A percentile compares a stretch with the other conserved stretches of the same genome.
Conservation (phyloP, 345 rosid genomes). For the Sisymbrium irio region DNA sequence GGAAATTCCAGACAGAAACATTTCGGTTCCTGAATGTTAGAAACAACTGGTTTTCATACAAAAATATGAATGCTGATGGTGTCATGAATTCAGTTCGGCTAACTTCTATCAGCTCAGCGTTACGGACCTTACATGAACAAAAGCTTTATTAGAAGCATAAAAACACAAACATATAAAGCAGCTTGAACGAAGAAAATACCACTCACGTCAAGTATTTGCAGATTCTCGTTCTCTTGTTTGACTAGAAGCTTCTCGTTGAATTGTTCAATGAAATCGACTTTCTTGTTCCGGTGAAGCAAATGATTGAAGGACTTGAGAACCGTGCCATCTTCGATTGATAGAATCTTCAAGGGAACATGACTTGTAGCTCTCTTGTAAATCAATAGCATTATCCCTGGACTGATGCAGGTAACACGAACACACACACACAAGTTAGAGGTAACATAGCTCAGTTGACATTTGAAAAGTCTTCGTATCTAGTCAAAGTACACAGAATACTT, state of each 20-base stretch:
- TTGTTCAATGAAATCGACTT: constrained; percentile 91
- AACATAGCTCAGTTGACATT: not conserved
- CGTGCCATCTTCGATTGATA: constrained; percentile 89
- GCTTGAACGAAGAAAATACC: not conserved
- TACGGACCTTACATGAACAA: constrained; percentile 62
- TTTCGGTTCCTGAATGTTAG: constrained; percentile 74
- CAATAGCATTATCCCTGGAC: constrained; percentile 91
- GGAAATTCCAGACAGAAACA: constrained; percentile 80
- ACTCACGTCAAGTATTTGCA: constrained; percentile 89
- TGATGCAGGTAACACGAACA: constrained; percentile 32
- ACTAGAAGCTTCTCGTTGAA: constrained; percentile 94
- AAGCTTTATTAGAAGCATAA: constrained; percentile 3
- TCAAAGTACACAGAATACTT: constrained; percentile 4
- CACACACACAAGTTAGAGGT: not conserved
- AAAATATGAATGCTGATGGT: constrained; percentile 88
- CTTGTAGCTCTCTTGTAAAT: constrained; percentile 72
- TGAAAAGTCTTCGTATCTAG: constrained; percentile 6
- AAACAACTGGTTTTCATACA: constrained; percentile 90
- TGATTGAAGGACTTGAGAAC: constrained; percentile 83
- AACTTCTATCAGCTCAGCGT: constrained; percentile 74
- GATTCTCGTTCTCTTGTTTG: constrained; percentile 92
- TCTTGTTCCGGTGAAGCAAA: constrained; percentile 83
- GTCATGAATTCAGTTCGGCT: constrained; percentile 71
- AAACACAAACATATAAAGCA: not conserved
- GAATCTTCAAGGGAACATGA: constrained; percentile 77